phyloP scores from a whole-genome alignment of 176 grass and related monocot species.

The Aegilops longissima region DNA sequence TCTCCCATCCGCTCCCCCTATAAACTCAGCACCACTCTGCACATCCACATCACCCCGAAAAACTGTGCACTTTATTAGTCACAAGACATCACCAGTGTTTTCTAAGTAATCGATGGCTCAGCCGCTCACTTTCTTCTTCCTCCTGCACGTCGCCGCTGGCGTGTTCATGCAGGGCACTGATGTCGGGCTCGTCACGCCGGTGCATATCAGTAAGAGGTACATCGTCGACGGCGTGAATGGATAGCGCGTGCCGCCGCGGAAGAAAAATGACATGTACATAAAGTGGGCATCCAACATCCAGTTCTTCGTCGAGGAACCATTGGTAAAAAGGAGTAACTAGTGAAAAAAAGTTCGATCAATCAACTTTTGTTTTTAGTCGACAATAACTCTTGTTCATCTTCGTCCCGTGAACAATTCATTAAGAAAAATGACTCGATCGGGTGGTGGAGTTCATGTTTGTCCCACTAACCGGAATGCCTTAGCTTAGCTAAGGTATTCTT shows the following conservation, averaged over 20 bases:
- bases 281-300: slow-evolving; percentile 38
- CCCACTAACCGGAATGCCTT: not conserved
- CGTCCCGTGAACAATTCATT: slow-evolving; percentile 21
- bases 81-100: no score
- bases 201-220: not conserved
- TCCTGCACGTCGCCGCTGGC: not conserved
- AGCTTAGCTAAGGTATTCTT: not conserved
- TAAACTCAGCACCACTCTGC: no score
- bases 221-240: slow-evolving; percentile 31
- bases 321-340: not conserved
- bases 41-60: no score
- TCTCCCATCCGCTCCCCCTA: no score
- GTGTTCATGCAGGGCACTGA: not conserved
- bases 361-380: not conserved
- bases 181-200: not conserved
- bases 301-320: slow-evolving; percentile 45
- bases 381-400: not conserved
- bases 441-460: not conserved
- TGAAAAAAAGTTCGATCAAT: not conserved
- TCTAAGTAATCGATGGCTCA: not conserved
- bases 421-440: slow-evolving; percentile 37
- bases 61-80: no score
- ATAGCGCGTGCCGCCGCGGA: slow-evolving; percentile 10
- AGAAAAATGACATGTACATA: slow-evolving; percentile 29
- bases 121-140: not conserved